phyloP scores from a whole-genome alignment of 139 green algal genomes.

The Chlorella sp. region DNA sequence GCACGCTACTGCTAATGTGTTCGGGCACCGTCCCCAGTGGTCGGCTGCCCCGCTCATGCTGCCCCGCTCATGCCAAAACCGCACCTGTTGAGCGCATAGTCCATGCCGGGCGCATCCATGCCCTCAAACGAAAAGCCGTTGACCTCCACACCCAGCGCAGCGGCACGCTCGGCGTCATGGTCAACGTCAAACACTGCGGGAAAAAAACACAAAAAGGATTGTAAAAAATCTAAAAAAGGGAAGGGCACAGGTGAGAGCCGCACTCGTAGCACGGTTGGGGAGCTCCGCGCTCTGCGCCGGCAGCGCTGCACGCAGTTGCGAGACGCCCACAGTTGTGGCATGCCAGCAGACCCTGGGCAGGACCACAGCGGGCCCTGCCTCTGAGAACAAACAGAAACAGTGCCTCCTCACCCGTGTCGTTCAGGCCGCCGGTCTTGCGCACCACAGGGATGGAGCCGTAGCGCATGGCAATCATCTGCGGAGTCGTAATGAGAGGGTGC shows the following conservation, averaged over 20 bases:
- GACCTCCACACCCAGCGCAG: constrained; percentile 68
- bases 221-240: not conserved
- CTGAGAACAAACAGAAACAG: too few relatives aligned
- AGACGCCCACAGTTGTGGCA: too few relatives aligned
- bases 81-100: constrained; percentile 91
- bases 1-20: too few relatives aligned
- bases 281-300: not conserved
- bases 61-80: not conserved
- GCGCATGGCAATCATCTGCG: constrained; percentile 98
- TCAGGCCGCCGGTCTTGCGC: constrained; percentile 90
- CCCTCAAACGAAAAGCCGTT: constrained; percentile 90
- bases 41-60: not conserved
- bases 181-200: constrained; percentile 68
- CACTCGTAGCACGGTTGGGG: too few relatives aligned
- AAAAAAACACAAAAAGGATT: not conserved
- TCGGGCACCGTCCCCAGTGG: too few relatives aligned
- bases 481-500: not conserved
- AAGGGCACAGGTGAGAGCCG: not conserved
- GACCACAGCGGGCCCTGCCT: too few relatives aligned
- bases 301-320: not conserved
- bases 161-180: constrained; percentile 62
- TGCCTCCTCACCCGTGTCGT: constrained; percentile 71
- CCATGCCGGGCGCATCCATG: constrained; percentile 84
- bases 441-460: constrained; percentile 91
- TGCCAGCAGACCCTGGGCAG: too few relatives aligned